Conservation (phyloP, 352 stramenopile species). For the Pythium folliculosum region DNA sequence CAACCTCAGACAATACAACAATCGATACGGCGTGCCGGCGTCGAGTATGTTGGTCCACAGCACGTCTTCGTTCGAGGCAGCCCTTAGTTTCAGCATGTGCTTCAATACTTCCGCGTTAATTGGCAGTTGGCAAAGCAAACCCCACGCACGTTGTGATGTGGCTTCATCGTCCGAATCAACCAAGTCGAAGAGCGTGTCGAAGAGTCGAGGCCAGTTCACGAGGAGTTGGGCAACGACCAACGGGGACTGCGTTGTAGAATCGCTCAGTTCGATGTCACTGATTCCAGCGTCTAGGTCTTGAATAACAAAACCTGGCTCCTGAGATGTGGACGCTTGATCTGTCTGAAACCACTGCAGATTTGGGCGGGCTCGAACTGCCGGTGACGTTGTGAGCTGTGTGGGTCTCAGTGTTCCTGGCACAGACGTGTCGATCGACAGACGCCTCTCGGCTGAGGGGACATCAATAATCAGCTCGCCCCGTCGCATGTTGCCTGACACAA, state of each 20-base stretch:
- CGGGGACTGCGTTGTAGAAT: not conserved
- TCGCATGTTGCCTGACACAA: not conserved
- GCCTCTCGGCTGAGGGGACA: constrained; percentile 14
- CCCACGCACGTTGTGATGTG: constrained; percentile 69
- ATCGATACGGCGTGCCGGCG: constrained; percentile 44
- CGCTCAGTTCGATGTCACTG: not conserved
- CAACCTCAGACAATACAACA: constrained; percentile 68
- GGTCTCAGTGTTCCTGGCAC: constrained; percentile 13
- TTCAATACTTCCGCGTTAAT: constrained; percentile 67
- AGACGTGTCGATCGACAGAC: constrained; percentile 23
- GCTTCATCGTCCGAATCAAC: constrained; percentile 45
- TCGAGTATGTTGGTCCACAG: constrained; percentile 54
- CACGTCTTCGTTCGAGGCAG: constrained; percentile 12
- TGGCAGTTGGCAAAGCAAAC: constrained; percentile 67
- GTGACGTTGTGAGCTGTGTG: constrained; percentile 42
- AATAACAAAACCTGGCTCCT: constrained; percentile 46
- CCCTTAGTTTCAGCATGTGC: constrained; percentile 64
- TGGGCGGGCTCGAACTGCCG: constrained; percentile 38
- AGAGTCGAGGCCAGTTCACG: constrained; percentile 56
- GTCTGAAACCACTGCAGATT: constrained; percentile 44
- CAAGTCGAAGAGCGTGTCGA: constrained; percentile 60
- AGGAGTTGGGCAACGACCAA: constrained; percentile 39
- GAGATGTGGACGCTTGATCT: constrained; percentile 35
- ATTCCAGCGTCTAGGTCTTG: constrained; percentile 32
- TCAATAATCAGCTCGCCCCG: constrained; percentile 18